phyloP scores from a whole-genome alignment of 1,284 basidiomycete genomes.

The Salmacisia buchloeana region DNA sequence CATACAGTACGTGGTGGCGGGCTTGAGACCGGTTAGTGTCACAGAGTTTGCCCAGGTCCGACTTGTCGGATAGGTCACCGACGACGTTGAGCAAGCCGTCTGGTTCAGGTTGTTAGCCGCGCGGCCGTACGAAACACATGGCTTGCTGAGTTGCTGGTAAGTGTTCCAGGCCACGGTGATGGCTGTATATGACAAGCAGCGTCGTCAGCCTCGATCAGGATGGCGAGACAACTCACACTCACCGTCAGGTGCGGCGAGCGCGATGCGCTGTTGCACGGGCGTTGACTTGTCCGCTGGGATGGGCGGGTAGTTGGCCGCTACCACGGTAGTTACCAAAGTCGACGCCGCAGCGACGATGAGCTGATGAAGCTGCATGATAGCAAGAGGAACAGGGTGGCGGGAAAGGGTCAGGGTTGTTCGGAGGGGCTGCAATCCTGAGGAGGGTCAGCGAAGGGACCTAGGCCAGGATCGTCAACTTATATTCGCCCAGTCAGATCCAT shows the following conservation, averaged over 20 bases:
- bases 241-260: conserved; percentile 19
- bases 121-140: conserved; percentile 26
- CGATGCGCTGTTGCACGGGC: conserved; percentile 25
- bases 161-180: conserved; percentile 37
- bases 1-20: conserved; percentile 28
- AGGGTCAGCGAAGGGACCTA: no score
- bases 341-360: not conserved
- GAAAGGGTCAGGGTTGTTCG: not conserved
- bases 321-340: not conserved
- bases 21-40: conserved; percentile 17
- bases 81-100: conserved; percentile 19
- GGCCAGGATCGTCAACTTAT: no score
- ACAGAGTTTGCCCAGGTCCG: conserved; percentile 34
- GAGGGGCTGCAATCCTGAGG: no score
- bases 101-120: conserved; percentile 10
- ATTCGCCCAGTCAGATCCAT: no score
- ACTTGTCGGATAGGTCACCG: conserved; percentile 31
- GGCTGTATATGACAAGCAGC: conserved; percentile 9
- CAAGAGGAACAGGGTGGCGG: not conserved
- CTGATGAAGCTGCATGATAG: not conserved
- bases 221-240: not conserved
- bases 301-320: conserved; percentile 8
- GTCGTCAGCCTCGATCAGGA: not conserved
- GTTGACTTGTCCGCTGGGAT: conserved; percentile 27
- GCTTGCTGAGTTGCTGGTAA: conserved; percentile 19